Conservation (phyloP, 306 rosid species). For the Glycyrrhiza uralensis region DNA sequence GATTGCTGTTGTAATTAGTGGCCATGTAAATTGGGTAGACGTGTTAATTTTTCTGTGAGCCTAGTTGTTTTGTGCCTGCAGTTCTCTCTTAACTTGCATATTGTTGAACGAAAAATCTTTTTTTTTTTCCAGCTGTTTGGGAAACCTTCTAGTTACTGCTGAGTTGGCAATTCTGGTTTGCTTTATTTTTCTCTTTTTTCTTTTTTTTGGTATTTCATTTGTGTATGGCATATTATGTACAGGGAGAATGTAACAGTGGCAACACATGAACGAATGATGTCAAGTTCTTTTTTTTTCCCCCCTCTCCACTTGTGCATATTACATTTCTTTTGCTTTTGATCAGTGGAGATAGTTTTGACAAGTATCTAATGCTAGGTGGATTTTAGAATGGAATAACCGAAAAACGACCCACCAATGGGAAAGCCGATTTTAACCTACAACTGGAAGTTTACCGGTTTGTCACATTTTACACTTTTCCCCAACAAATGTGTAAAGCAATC, state of each 20-base stretch:
- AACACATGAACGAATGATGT: neutral
- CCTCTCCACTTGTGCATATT: neutral
- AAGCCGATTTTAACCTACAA: too few species aligned
- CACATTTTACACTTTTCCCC: too few species aligned
- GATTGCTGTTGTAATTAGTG: slow-evolving; percentile 25
- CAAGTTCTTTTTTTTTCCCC: neutral
- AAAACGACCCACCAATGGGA: too few species aligned
- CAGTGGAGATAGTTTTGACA: too few species aligned
- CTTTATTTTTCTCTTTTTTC: neutral
- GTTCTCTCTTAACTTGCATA: neutral
- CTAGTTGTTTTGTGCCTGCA: neutral
- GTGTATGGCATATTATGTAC: neutral
- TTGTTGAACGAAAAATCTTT: neutral
- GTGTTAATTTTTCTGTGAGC: neutral
- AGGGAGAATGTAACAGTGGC: neutral
- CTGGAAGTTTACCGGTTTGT: too few species aligned
- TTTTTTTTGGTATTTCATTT: neutral
- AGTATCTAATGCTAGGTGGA: too few species aligned
- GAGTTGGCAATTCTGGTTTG: neutral
- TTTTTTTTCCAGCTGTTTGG: neutral
- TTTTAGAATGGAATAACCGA: too few species aligned
- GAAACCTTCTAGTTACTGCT: neutral
- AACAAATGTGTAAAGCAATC: too few species aligned
- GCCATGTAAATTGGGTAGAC: neutral
- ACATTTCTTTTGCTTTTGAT: too few species aligned